These are phyloP conservation scores for Oryza rufipogon DNA, from an alignment of 176 grass and related monocot genomes.

Conservation along the genomic window DNA sequence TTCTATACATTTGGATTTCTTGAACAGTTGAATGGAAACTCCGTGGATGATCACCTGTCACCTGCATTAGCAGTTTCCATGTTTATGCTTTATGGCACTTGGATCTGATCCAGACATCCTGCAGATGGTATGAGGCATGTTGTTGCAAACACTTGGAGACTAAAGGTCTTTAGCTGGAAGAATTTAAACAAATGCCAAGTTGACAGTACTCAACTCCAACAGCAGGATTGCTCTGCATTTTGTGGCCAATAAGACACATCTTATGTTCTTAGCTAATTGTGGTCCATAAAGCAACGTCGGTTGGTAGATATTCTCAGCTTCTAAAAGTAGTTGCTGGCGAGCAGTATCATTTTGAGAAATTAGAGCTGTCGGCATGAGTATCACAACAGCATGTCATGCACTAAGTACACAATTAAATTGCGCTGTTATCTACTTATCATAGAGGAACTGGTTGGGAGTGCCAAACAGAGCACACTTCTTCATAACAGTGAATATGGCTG, in stretches of 20 bases:
- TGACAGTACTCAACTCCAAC: background rate
- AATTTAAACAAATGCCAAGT: background rate
- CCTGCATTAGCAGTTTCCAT: background rate
- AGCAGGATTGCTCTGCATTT: background rate
- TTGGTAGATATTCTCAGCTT: background rate
- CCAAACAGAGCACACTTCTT: slow-evolving; percentile 21
- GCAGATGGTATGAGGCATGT: background rate
- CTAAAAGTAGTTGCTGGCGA: background rate
- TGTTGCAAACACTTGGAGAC: background rate
- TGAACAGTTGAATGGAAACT: background rate
- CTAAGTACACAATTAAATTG: background rate
- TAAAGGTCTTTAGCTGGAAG: background rate
- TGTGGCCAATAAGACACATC: background rate
- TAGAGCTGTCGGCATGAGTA: background rate
- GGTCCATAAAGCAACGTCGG: background rate
- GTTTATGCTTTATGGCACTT: background rate
- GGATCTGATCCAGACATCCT: background rate
- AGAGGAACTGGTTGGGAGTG: background rate
- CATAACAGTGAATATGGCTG: background rate
- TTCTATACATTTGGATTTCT: background rate
- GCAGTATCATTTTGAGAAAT: background rate
- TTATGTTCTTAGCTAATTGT: background rate
- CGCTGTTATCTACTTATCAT: too few species aligned
- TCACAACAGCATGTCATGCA: background rate
- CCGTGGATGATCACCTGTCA: background rate